These are phyloP conservation scores for Phytophthora sp. DNA, from an alignment of 352 stramenopile species.

Conservation along the genomic window DNA sequence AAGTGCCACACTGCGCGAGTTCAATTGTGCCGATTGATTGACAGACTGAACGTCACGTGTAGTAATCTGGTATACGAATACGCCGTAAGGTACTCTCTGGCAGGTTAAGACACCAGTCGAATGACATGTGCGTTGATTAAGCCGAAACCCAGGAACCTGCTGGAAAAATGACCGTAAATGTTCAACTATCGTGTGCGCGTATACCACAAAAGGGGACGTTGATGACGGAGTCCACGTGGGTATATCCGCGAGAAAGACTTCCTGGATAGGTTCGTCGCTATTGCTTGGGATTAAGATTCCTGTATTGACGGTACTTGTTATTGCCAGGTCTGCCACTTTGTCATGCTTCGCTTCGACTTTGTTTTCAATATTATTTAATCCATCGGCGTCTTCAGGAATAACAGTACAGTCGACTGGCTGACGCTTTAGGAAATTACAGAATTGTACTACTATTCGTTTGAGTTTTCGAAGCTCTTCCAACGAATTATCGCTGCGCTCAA, in stretches of 20 bases:
- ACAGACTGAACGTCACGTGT: not conserved
- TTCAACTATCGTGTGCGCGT: constrained; percentile 22
- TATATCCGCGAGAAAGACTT: constrained; percentile 40
- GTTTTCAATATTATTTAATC: not conserved
- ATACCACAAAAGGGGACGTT: constrained; percentile 12
- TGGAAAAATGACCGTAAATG: constrained; percentile 29
- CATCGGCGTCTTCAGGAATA: too few species aligned
- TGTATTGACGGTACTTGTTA: constrained; percentile 14
- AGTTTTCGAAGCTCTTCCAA: constrained; percentile 27
- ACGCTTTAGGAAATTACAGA: constrained; percentile 14
- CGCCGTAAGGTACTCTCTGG: constrained; percentile 25
- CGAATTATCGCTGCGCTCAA: constrained; percentile 3
- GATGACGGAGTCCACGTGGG: constrained; percentile 13
- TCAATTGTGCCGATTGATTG: constrained; percentile 21
- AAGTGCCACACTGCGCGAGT: constrained; percentile 26
- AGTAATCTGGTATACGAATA: constrained; percentile 24
- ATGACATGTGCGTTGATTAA: constrained; percentile 1
- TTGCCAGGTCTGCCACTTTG: not conserved
- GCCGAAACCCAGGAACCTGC: constrained; percentile 7
- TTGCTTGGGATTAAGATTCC: constrained; percentile 41
- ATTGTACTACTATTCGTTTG: constrained; percentile 10
- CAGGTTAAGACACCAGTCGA: constrained; percentile 17
- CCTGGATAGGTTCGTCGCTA: constrained; percentile 33
- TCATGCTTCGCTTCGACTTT: not conserved
- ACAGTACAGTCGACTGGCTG: not conserved